A percentile compares a stretch with the other conserved stretches of the same genome.
phyloP scores from a whole-genome alignment of 2,329 filamentous ascomycete genomes.

The Nigrograna mackinnonii region DNA sequence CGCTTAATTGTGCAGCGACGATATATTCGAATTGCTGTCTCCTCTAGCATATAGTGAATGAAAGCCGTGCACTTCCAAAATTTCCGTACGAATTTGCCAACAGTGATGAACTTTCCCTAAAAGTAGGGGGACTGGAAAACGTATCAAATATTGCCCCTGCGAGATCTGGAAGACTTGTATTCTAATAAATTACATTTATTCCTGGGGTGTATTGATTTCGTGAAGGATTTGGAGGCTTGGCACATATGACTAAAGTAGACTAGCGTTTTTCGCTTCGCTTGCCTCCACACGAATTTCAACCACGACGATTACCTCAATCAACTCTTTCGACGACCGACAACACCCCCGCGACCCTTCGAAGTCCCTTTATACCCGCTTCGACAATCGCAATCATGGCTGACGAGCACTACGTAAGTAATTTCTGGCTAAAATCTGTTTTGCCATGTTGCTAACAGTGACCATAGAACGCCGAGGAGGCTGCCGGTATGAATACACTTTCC shows the following conservation, averaged over 20 bases:
- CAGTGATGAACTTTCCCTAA: too few relatives aligned
- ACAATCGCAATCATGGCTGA: constrained; percentile 78
- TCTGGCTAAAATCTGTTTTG: constrained; percentile 4
- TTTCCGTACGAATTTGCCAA: too few relatives aligned
- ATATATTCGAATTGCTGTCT: too few relatives aligned
- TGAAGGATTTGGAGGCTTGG: too few relatives aligned
- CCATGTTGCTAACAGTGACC: constrained; percentile 22
- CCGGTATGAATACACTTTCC: constrained; percentile 58
- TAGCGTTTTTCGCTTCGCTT: too few relatives aligned
- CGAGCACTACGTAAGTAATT: constrained; percentile 77
- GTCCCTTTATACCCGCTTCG: constrained; percentile 47
- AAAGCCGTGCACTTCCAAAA: constrained; percentile 33
- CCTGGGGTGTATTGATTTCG: too few relatives aligned
- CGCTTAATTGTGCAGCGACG: constrained; percentile 19
- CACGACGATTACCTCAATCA: constrained; percentile 6
- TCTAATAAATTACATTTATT: too few relatives aligned
- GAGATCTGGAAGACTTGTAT: too few relatives aligned
- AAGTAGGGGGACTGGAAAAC: too few relatives aligned
- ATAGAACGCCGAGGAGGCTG: constrained; percentile 96
- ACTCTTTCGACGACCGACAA: constrained; percentile 28
- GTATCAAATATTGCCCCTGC: too few relatives aligned
- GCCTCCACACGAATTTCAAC: background rate
- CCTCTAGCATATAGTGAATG: constrained; percentile 37
- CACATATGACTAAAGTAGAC: too few relatives aligned
- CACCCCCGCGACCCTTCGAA: constrained; percentile 38